A percentile compares a stretch with the other conserved stretches of the same genome.
Conservation (phyloP, 805 yeast genomes). For the Scheffersomyces stipitis region DNA sequence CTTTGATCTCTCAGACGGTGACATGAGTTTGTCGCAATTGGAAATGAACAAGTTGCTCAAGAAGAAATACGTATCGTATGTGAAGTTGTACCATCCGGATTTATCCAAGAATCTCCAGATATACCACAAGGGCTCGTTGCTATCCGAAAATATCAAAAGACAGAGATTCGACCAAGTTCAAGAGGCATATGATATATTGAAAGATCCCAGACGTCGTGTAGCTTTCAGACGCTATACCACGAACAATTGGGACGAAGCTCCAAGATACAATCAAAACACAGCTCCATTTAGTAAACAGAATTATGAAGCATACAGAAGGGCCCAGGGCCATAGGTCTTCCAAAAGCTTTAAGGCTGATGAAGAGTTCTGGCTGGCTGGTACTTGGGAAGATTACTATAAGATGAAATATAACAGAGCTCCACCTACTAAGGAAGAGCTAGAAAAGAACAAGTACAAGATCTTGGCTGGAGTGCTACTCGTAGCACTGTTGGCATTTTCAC, state of each 20-base stretch:
- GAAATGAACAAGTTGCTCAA: slow-evolving; percentile 52
- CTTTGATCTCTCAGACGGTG: slow-evolving; percentile 37
- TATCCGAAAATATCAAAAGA: slow-evolving; percentile 34
- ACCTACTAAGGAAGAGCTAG: slow-evolving; percentile 40
- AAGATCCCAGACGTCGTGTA: slow-evolving; percentile 48
- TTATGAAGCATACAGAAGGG: slow-evolving; percentile 36
- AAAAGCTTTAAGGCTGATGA: slow-evolving; percentile 35
- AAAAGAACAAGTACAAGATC: slow-evolving; percentile 44
- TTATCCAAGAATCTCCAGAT: slow-evolving; percentile 27
- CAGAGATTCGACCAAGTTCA: slow-evolving; percentile 31
- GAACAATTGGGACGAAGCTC: slow-evolving; percentile 8
- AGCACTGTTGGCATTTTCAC: slow-evolving; percentile 34
- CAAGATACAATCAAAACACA: slow-evolving; percentile 4
- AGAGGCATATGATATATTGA: slow-evolving; percentile 41
- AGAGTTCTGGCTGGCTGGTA: slow-evolving; percentile 60
- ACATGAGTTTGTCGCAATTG: slow-evolving; percentile 40
- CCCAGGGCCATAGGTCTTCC: slow-evolving; percentile 36
- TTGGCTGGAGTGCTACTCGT: slow-evolving; percentile 40
- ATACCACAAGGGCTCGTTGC: slow-evolving; percentile 24
- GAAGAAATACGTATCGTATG: slow-evolving; percentile 37
- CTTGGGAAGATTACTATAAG: slow-evolving; percentile 62
- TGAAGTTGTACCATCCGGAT: slow-evolving; percentile 86
- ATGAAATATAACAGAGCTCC: slow-evolving; percentile 37
- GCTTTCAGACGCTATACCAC: slow-evolving; percentile 31
- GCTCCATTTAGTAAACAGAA: slow-evolving; percentile 10